Conservation (phyloP, 1,284 basidiomycete genomes). For the Apiotrichum siamense region DNA sequence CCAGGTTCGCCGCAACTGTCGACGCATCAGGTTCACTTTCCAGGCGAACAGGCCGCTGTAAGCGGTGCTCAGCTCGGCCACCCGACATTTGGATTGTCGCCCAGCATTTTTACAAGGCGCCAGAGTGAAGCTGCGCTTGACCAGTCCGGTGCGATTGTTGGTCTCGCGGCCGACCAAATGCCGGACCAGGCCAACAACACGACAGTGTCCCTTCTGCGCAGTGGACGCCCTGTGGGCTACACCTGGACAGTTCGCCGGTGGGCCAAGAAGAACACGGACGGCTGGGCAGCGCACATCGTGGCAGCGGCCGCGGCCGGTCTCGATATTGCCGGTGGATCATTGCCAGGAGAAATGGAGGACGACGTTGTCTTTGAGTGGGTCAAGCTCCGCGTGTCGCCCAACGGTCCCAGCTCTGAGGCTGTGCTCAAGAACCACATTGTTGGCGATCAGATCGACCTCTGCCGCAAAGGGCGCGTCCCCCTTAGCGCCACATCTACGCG, state of each 20-base stretch:
- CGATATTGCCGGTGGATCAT: constrained; percentile 25
- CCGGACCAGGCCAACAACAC: neutral
- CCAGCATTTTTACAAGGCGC: constrained; percentile 24
- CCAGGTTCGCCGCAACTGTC: constrained; percentile 4
- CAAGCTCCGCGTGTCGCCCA: constrained; percentile 25
- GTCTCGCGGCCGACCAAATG: constrained; percentile 13
- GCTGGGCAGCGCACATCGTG: constrained; percentile 38
- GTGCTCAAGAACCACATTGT: constrained; percentile 12
- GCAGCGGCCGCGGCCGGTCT: constrained; percentile 39
- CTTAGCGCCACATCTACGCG: neutral
- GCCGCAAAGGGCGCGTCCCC: neutral
- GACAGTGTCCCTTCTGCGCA: constrained; percentile 13
- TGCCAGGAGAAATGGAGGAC: constrained; percentile 25
- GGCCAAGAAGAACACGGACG: constrained; percentile 56
- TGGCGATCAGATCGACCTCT: neutral
- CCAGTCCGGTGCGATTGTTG: constrained; percentile 31
- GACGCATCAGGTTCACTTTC: constrained; percentile 6
- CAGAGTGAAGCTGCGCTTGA: constrained; percentile 23
- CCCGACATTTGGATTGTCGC: constrained; percentile 43
- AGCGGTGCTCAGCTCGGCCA: constrained; percentile 22
- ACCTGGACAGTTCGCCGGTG: constrained; percentile 75
- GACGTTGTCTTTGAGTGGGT: constrained; percentile 48
- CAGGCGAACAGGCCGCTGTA: neutral
- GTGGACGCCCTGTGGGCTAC: constrained; percentile 52
- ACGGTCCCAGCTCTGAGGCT: constrained; percentile 4